Evolutionary conservation across 1,284 basidiomycete genomes (phyloP).

Genomic region (Apiotrichum sp.): DNA sequence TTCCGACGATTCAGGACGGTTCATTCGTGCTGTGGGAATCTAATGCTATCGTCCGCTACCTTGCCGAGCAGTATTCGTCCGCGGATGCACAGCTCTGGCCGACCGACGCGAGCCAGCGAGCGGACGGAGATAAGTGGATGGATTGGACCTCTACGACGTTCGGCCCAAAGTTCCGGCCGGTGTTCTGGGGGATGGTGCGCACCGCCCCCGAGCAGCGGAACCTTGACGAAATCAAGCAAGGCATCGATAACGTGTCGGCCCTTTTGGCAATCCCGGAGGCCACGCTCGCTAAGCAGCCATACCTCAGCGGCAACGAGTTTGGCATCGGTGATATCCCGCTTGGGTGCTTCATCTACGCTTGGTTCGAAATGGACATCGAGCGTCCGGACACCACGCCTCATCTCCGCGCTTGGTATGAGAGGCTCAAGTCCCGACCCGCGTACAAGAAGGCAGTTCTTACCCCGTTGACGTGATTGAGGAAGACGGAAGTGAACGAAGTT

Average conservation of each 20-base stretch:
- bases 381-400: background rate
- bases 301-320: conserved; percentile 4
- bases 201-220: conserved; percentile 4
- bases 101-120: background rate
- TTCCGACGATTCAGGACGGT: conserved; percentile 13
- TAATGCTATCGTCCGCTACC: conserved; percentile 17
- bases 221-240: background rate
- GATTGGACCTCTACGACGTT: conserved; percentile 8
- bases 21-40: conserved; percentile 11
- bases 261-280: conserved; percentile 4
- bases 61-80: conserved; percentile 4
- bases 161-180: background rate
- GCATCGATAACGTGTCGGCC: background rate
- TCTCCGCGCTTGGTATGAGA: conserved; percentile 7
- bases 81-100: background rate
- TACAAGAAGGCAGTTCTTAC: conserved; percentile 10
- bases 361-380: conserved; percentile 8
- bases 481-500: too few relatives aligned
- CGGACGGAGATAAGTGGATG: conserved; percentile 9
- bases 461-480: background rate
- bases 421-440: conserved; percentile 4
- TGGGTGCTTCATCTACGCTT: conserved; percentile 7
- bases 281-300: conserved; percentile 4
- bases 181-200: conserved; percentile 10
- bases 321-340: conserved; percentile 12